Evolutionary conservation across 129 eudicot species (phyloP), one percentile per base, ranked within the genome.

Genomic region (Solidago caesia): DNA sequence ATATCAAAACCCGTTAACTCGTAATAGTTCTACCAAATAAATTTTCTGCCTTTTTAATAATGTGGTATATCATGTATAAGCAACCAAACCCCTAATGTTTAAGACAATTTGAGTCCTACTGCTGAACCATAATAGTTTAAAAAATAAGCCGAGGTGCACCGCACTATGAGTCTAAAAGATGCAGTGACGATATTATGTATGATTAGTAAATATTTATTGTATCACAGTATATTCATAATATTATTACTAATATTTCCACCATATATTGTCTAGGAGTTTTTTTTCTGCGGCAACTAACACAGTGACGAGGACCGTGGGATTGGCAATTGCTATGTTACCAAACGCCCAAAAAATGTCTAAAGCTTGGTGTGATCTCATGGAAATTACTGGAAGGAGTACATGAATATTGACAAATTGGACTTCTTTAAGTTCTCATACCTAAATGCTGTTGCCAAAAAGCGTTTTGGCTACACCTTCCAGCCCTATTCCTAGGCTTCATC

Each of bases 291-390:
- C 77, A 7, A 76, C 77, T 0, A 85, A 80, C 62, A 80, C 88
- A 11, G 62, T 82, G 39, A 72, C 80, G 11, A 69, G 60, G 53
- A 84, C 88, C 2, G 71, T 80, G 13, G 82, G 80, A 84, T 84
- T 85, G 88, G 88, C 82, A 10, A 80, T 80, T 82, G 59, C 82
- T 4, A 82, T 80, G 58, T 43, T 85, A 43, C n/a, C 81, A 10
- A 81, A 71, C 68, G 70, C 74, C 45, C 81, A 65, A 13, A 85
- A 69, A n/a, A 21, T 85, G 76, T 43, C 46, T 6, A 77, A 47
- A 71, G 76, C 73, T 15, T 70, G 16, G 67, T 62, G 44, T 33
- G 67, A 62, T 42, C 67, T 62, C 4, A 7, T 9, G 67, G 67
- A 29, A 11, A 62, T 62, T 7, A 62, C 21, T 33, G 67, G n/a